Base-by-base conservation (phyloP, 371 early-diverging fungal species). In the Quaeritorhiza haematococci region DNA sequence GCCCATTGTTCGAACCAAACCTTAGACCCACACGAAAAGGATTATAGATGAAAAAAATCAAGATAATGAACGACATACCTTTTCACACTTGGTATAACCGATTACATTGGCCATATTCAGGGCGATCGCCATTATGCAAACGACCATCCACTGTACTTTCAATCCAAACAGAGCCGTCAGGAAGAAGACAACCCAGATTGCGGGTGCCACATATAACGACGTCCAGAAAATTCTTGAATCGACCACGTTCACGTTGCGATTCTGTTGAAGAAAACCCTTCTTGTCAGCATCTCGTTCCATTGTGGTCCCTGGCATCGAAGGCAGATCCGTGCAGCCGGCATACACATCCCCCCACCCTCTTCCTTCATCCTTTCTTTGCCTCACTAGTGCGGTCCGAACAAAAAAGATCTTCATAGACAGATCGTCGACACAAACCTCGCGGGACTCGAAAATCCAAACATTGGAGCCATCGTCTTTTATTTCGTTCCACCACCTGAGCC, bases 401-500 rank as follows among this genome's bases (percentile, higher is more conserved):
- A 38, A n/a, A n/a, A 38, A 13, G 13, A n/a, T 38, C 38, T 38
- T 1, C 43, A 49, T 41, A 24, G 15, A 28, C 3, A n/a, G 33
- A 15, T 30, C 13, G 42, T 17, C 29, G 15, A 29, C 32, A 67
- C 82, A 67, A 79, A 92, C 93, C 68, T 85, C 87, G 43, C 88
- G 82, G 48, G 88, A 87, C 67, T 98, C 98, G 78, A 96, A 98
- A 15, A 91, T 83, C 98, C 98, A 98, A 54, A 79, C 84, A 52
- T 88, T 91, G 3, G 89, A 76, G 29, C 96, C 98, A 65, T 94
- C 93, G 46, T 92, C 92, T 53, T 82, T 80, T 56, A 93, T 91
- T 70, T 94, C 93, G 72, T 92, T 96, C 98, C 98, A 98, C 98
- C 98, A 96, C 56, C 98, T 84, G 47, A 96, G 73, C 3, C 98